These are phyloP conservation scores for Apiospora saccharicola DNA, from an alignment of 2,329 filamentous ascomycete species.

Conservation along the genomic window DNA sequence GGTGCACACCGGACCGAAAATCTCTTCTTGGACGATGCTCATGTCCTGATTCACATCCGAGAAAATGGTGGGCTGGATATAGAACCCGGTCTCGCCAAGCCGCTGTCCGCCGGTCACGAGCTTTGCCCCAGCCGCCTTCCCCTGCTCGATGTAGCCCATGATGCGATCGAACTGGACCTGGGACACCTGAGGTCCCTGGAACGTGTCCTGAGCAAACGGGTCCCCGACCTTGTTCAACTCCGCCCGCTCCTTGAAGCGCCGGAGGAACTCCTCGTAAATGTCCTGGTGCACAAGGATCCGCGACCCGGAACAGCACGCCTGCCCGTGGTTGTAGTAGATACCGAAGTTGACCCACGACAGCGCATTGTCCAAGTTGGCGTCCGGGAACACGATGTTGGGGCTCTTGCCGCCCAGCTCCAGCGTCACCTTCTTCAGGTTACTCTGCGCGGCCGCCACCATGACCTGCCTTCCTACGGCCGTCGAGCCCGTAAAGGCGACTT, in stretches of 20 bases:
- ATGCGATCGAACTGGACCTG: slow-evolving; percentile 88
- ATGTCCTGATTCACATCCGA: slow-evolving; percentile 80
- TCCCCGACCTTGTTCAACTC: slow-evolving; percentile 80
- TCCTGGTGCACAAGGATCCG: slow-evolving; percentile 86
- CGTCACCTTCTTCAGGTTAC: slow-evolving; percentile 80
- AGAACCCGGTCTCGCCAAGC: slow-evolving; percentile 68
- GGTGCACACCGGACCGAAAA: slow-evolving; percentile 86
- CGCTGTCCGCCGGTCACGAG: slow-evolving; percentile 65
- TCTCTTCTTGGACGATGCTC: slow-evolving; percentile 93
- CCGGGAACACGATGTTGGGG: slow-evolving; percentile 81
- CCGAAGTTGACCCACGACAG: slow-evolving; percentile 80
- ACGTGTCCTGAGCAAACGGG: slow-evolving; percentile 70
- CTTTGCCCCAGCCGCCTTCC: slow-evolving; percentile 64
- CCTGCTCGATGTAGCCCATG: slow-evolving; percentile 79
- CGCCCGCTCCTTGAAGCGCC: slow-evolving; percentile 79
- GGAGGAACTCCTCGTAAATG: slow-evolving; percentile 88
- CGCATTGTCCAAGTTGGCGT: slow-evolving; percentile 78
- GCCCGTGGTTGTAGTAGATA: slow-evolving; percentile 63
- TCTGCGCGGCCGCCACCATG: slow-evolving; percentile 80
- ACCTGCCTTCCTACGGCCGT: slow-evolving; percentile 76
- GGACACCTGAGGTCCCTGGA: slow-evolving; percentile 38
- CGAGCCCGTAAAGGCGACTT: slow-evolving; percentile 83
- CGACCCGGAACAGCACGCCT: slow-evolving; percentile 77
- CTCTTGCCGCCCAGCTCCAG: slow-evolving; percentile 83
- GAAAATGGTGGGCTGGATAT: slow-evolving; percentile 92